phyloP scores from a whole-genome alignment of 306 rosid genomes.

The Ceratonia siliqua region DNA sequence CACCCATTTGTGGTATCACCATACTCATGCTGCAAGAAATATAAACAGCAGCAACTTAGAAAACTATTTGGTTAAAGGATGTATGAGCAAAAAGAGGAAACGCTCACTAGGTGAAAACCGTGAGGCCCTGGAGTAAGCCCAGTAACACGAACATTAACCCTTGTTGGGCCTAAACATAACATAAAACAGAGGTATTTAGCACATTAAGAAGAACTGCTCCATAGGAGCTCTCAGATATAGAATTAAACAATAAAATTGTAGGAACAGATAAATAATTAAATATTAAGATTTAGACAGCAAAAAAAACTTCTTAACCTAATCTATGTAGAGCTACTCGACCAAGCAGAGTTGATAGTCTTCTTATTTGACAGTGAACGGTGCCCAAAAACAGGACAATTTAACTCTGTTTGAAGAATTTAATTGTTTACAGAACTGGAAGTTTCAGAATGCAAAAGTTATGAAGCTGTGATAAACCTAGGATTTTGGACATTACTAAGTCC shows the following conservation, averaged over 20 bases:
- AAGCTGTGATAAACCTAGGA: background rate
- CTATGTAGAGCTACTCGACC: background rate
- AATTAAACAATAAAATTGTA: background rate
- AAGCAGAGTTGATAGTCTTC: background rate
- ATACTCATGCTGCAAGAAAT: slow-evolving; percentile 72
- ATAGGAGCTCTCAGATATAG: background rate
- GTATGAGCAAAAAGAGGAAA: slow-evolving; percentile 20
- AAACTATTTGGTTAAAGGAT: slow-evolving; percentile 6
- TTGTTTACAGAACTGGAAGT: background rate
- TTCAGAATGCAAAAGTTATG: background rate
- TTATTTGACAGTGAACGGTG: too few relatives aligned
- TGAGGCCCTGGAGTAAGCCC: slow-evolving; percentile 90
- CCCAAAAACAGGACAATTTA: background rate
- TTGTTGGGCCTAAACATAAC: slow-evolving; percentile 72
- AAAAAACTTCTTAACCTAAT: background rate
- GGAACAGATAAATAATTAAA: background rate
- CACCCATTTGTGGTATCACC: slow-evolving; percentile 99
- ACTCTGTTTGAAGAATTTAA: background rate
- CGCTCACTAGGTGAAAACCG: slow-evolving; percentile 87
- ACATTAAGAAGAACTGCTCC: background rate
- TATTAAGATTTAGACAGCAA: background rate
- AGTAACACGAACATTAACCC: slow-evolving; percentile 73
- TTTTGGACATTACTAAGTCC: background rate
- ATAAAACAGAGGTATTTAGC: slow-evolving; percentile 24
- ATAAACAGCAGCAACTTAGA: background rate